A percentile compares a stretch with the other conserved stretches of the same genome.
phyloP scores from a whole-genome alignment of 768 basidiomycete species.

The Suillus ampliporus region DNA sequence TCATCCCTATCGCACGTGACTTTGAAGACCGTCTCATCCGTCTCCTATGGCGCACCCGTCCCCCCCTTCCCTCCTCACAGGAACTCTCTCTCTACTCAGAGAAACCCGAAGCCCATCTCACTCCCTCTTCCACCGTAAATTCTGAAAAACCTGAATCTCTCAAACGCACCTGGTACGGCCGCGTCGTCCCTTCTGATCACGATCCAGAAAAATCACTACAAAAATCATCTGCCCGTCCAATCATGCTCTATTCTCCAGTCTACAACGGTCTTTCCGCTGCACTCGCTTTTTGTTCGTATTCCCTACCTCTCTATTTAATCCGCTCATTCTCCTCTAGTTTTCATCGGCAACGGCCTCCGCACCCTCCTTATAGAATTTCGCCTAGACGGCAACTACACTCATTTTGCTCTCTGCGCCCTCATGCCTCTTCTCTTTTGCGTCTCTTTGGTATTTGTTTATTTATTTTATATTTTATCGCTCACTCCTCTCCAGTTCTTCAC shows the following conservation, averaged over 20 bases:
- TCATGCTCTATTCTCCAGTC: slow-evolving; percentile 29
- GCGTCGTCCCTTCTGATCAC: slow-evolving; percentile 47
- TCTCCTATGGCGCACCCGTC: slow-evolving; percentile 55
- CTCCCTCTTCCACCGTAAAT: neutral
- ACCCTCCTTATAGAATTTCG: slow-evolving; percentile 59
- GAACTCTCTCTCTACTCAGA: slow-evolving; percentile 39
- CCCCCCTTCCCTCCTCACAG: slow-evolving; percentile 30
- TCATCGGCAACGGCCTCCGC: slow-evolving; percentile 68
- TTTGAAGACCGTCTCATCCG: slow-evolving; percentile 64
- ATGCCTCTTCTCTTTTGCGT: slow-evolving; percentile 51
- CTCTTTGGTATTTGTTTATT: slow-evolving; percentile 43
- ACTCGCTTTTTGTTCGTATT: slow-evolving; percentile 23
- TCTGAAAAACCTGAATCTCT: slow-evolving; percentile 19
- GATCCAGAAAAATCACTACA: slow-evolving; percentile 32
- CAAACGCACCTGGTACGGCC: slow-evolving; percentile 67
- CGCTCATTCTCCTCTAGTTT: slow-evolving; percentile 47
- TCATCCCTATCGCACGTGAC: slow-evolving; percentile 58
- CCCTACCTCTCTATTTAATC: neutral
- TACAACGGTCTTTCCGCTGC: slow-evolving; percentile 36
- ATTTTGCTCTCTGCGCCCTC: slow-evolving; percentile 48
- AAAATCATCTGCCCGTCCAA: slow-evolving; percentile 23
- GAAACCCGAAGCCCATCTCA: slow-evolving; percentile 20
- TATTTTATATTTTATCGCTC: neutral
- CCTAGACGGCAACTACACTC: slow-evolving; percentile 49
- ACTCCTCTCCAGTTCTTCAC: slow-evolving; percentile 43